Base-by-base conservation (phyloP, 441 rosid species). In the Adansonia grandidieri region DNA sequence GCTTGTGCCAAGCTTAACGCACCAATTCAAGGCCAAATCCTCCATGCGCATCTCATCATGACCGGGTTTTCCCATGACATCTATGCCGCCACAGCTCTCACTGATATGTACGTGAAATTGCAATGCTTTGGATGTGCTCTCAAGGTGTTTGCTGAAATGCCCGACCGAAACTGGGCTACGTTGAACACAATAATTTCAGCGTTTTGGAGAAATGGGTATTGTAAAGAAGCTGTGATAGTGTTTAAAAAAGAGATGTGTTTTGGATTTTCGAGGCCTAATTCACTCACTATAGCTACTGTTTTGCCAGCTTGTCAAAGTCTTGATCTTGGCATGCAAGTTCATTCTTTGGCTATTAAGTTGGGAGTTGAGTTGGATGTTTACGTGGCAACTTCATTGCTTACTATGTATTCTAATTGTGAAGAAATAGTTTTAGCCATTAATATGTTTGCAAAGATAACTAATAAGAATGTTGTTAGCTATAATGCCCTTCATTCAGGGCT, bases 301-400 rank as follows among this genome's bases (percentile, higher is more conserved):
- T 82, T 90, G 84, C 75, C 88, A 56, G 86, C 88, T 13, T 87
- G 90, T 69, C 83, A 75, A 20, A 79, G 81, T 82, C 50, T 79
- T 11, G 78, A 44, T 40, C 79, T 71, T 78, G 86, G 88, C 19
- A 42, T 54, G 85, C 90, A 89, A 69, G 28, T 90, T 84, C 96
- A 92, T 71, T 83, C 89, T 71, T 83, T 87, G 87, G 91, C 89
- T 44, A 61, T 82, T 50, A 90, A 90, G 75, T 79, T 86, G 78
- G 96, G 93, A 5, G 85, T 86, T 77, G 89, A 74, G 54, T 78
- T 61, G 79, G 93, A 92, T 64, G 78, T 88, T 24, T 92, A 89
- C 51, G 96, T 89, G 28, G 91, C 87, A 5, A 92, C 93, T 0
- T 86, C 91, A 40, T 87, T 92, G 83, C 79, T 92, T 79, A 88